Evolutionary conservation across 495 filamentous ascomycete species (phyloP).

Genomic region (Neurospora tetraspora): DNA sequence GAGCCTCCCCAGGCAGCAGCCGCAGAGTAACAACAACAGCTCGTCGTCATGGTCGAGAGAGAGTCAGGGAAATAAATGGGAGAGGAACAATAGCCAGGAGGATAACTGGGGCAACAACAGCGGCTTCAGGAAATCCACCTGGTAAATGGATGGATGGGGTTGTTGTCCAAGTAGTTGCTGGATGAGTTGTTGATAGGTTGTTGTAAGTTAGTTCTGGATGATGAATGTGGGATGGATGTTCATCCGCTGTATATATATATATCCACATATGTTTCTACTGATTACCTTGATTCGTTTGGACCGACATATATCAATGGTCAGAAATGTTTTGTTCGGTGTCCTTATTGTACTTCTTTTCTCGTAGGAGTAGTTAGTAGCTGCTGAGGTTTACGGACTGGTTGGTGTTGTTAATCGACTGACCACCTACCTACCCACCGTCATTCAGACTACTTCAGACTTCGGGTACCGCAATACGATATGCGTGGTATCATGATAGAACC

Average conservation of each 20-base stretch:
- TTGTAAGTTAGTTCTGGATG: not conserved
- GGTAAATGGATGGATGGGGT: not conserved
- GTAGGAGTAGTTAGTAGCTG: too few relatives aligned
- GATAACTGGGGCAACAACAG: not conserved
- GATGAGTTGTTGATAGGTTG: not conserved
- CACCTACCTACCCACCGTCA: too few relatives aligned
- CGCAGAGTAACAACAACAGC: not conserved
- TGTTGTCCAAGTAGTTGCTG: not conserved
- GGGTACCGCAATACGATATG: not conserved
- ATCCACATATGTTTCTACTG: not conserved
- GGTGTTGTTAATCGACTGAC: too few relatives aligned
- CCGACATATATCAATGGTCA: not conserved
- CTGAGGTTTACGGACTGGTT: too few relatives aligned
- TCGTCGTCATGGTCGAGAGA: not conserved
- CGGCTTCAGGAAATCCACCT: not conserved
- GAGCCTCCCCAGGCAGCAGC: not conserved
- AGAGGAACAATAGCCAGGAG: not conserved
- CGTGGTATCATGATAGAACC: too few relatives aligned
- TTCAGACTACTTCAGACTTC: too few relatives aligned
- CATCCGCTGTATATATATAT: not conserved
- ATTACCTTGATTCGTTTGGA: not conserved
- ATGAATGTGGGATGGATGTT: not conserved
- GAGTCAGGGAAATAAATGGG: not conserved
- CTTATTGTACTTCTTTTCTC: too few relatives aligned
- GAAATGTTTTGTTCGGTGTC: not conserved